phyloP scores from a whole-genome alignment of 2,329 filamentous ascomycete species.

The Cytospora paraplurivora region DNA sequence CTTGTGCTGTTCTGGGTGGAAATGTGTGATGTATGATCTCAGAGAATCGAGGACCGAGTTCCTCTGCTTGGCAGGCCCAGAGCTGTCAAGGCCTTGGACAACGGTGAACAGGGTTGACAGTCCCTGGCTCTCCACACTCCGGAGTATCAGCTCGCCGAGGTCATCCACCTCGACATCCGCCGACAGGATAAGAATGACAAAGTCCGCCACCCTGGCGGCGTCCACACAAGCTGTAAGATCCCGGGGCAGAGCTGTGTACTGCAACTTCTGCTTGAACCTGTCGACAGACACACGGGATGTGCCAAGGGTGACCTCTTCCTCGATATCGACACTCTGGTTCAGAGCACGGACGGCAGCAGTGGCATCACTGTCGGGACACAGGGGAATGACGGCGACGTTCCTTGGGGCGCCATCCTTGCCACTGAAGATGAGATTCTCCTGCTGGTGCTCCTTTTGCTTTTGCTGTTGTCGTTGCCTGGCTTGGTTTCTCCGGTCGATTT shows the following conservation, averaged over 20 bases:
- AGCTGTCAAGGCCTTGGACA: slow-evolving; percentile 75
- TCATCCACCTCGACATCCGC: slow-evolving; percentile 81
- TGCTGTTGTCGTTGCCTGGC: slow-evolving; percentile 84
- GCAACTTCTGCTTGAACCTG: slow-evolving; percentile 91
- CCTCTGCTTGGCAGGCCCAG: slow-evolving; percentile 79
- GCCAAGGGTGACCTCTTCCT: slow-evolving; percentile 61
- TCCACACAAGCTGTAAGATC: slow-evolving; percentile 80
- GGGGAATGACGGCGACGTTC: slow-evolving; percentile 83
- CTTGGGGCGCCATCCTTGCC: slow-evolving; percentile 85
- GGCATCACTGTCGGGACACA: slow-evolving; percentile 73
- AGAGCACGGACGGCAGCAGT: slow-evolving; percentile 68
- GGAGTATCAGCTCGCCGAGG: slow-evolving; percentile 80
- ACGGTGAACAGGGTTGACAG: slow-evolving; percentile 89
- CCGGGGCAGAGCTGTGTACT: slow-evolving; percentile 75
- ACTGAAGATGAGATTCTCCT: slow-evolving; percentile 78
- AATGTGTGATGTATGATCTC: slow-evolving; percentile 91
- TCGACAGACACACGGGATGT: slow-evolving; percentile 73
- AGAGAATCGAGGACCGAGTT: slow-evolving; percentile 77
- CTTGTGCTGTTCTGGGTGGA: slow-evolving; percentile 90
- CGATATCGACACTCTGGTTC: slow-evolving; percentile 78
- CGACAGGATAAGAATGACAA: slow-evolving; percentile 83
- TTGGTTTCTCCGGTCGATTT: slow-evolving; percentile 92
- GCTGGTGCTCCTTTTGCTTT: slow-evolving; percentile 82
- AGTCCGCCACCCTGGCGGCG: slow-evolving; percentile 85
- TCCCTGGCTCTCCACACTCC: slow-evolving; percentile 89